A percentile compares a stretch with the other conserved stretches of the same genome.
phyloP scores from a whole-genome alignment of 2,329 filamentous ascomycete genomes.

The Aspergillus melleus region DNA sequence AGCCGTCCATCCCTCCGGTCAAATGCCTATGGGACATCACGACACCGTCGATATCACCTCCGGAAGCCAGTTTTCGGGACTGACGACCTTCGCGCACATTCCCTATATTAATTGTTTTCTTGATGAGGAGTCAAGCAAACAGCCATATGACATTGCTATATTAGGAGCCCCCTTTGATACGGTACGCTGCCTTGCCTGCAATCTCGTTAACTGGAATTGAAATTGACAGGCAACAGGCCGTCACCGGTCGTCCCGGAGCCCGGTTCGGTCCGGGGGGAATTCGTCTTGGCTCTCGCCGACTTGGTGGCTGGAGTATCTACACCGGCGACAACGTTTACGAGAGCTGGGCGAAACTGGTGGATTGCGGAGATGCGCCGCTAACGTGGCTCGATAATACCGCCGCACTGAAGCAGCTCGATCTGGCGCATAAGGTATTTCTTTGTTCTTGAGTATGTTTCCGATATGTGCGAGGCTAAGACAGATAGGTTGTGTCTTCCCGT shows the following conservation, averaged over 20 bases:
- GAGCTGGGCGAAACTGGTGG: conserved; percentile 54
- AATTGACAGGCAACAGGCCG: conserved; percentile 20
- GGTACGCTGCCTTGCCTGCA: conserved; percentile 16
- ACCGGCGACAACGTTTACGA: conserved; percentile 49
- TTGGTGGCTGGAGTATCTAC: conserved; percentile 51
- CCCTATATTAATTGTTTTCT: conserved; percentile 33
- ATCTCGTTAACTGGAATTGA: neutral
- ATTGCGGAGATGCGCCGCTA: conserved; percentile 56
- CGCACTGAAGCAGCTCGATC: conserved; percentile 54
- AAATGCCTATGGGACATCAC: conserved; percentile 18
- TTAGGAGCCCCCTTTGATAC: conserved; percentile 55
- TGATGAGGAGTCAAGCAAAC: conserved; percentile 14
- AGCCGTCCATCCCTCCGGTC: conserved; percentile 18
- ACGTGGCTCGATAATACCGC: conserved; percentile 56
- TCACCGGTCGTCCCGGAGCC: conserved; percentile 54
- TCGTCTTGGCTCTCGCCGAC: conserved; percentile 51
- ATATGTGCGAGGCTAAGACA: neutral
- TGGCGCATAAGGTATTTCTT: conserved; percentile 47
- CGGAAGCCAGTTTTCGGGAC: conserved; percentile 43
- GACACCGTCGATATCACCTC: conserved; percentile 44
- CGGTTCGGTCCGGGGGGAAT: conserved; percentile 56
- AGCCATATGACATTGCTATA: conserved; percentile 43
- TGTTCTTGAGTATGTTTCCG: neutral
- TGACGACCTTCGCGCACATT: conserved; percentile 36
- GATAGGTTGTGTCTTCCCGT: conserved; percentile 47